phyloP scores from a whole-genome alignment of 2,329 filamentous ascomycete genomes.

The Thelonectria rubi region DNA sequence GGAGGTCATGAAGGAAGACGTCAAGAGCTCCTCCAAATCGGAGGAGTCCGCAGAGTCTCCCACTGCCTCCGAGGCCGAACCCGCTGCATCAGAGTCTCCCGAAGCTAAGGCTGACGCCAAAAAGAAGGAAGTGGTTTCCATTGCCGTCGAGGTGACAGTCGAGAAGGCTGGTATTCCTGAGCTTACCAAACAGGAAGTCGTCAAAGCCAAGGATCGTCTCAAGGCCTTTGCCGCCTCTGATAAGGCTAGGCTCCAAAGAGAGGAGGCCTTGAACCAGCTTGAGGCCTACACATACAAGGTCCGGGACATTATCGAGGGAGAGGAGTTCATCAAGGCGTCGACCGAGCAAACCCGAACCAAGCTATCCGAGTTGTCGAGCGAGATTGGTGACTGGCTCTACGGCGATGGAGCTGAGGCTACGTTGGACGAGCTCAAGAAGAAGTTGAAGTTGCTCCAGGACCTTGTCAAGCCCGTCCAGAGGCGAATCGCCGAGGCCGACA shows the following conservation, averaged over 20 bases:
- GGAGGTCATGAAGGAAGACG: slow-evolving; percentile 55
- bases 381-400: slow-evolving; percentile 89
- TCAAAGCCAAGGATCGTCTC: slow-evolving; percentile 73
- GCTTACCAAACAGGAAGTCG: slow-evolving; percentile 59
- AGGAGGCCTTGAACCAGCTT: slow-evolving; percentile 91
- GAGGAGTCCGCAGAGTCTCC: slow-evolving; percentile 39
- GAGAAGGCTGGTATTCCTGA: slow-evolving; percentile 61
- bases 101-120: slow-evolving; percentile 63
- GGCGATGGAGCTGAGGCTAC: slow-evolving; percentile 81
- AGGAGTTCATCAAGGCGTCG: slow-evolving; percentile 76
- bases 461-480: slow-evolving; percentile 81
- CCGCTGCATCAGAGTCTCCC: slow-evolving; percentile 57
- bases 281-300: slow-evolving; percentile 92
- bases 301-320: slow-evolving; percentile 82
- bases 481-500: slow-evolving; percentile 75
- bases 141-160: slow-evolving; percentile 61
- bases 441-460: slow-evolving; percentile 78
- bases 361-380: slow-evolving; percentile 74
- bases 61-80: slow-evolving; percentile 46
- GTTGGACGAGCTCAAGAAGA: slow-evolving; percentile 77
- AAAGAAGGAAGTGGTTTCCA: slow-evolving; percentile 66
- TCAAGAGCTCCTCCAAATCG: slow-evolving; percentile 42
- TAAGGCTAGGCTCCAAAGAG: slow-evolving; percentile 75
- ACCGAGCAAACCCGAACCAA: slow-evolving; percentile 71
- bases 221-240: slow-evolving; percentile 89